These are phyloP conservation scores for Clonostachys sp. DNA, from an alignment of 2,329 filamentous ascomycete genomes.

Conservation along the genomic window DNA sequence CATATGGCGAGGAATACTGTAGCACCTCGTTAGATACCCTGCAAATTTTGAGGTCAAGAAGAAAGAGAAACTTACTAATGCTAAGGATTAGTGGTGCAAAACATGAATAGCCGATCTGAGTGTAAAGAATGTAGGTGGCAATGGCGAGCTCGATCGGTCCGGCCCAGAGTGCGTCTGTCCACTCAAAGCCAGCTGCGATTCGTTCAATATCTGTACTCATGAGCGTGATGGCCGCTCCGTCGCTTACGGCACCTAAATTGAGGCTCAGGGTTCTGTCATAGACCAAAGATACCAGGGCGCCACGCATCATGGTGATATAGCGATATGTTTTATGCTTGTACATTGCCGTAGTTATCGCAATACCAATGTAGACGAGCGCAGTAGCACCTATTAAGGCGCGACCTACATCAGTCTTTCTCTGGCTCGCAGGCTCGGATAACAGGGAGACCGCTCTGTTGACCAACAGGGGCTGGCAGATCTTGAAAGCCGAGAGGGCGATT, in stretches of 20 bases:
- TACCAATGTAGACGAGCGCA: conserved; percentile 31
- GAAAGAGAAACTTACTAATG: conserved; percentile 10
- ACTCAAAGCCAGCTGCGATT: conserved; percentile 14
- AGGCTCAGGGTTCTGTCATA: conserved; percentile 38
- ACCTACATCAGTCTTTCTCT: conserved; percentile 16
- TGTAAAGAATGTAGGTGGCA: conserved; percentile 25
- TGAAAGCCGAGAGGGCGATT: conserved; percentile 30
- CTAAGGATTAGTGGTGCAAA: conserved; percentile 18
- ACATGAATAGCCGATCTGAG: conserved; percentile 22
- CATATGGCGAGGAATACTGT: conserved; percentile 1
- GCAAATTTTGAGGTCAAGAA: no score
- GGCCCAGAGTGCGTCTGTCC: conserved; percentile 31
- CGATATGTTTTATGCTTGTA: conserved; percentile 28
- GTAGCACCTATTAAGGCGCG: conserved; percentile 35
- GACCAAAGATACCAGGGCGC: conserved; percentile 34
- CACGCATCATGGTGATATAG: conserved; percentile 27
- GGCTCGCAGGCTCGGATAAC: conserved; percentile 15
- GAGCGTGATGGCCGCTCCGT: conserved; percentile 32
- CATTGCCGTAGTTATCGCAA: conserved; percentile 24
- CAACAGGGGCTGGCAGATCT: conserved; percentile 39
- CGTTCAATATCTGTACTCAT: conserved; percentile 40
- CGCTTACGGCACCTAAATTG: conserved; percentile 19
- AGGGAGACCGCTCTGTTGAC: conserved; percentile 25
- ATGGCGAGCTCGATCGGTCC: conserved; percentile 27
- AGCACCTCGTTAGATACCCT: background rate